A percentile compares a stretch with the other conserved stretches of the same genome.
Evolutionary conservation across 1,139 yeast genomes (phyloP).

Genomic region (Diutina siamensis): DNA sequence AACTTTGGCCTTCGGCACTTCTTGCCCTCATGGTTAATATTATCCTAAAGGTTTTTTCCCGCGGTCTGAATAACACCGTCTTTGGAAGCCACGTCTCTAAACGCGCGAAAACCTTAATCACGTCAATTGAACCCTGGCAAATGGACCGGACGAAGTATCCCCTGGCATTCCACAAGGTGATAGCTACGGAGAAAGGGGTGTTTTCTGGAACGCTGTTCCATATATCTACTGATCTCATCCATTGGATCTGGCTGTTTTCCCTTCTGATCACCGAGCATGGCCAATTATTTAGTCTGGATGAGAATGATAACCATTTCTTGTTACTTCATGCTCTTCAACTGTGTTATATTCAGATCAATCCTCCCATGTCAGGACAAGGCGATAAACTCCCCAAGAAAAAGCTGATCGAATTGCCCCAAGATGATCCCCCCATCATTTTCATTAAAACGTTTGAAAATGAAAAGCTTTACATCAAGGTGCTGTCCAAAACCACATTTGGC

Average conservation of each 20-base stretch:
- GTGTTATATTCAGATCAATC: constrained; percentile 28
- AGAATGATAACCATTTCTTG: constrained; percentile 3
- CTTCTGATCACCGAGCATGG: constrained; percentile 5
- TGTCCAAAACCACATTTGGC: constrained; percentile 33
- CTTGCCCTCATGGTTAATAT: too few species aligned
- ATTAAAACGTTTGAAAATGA: constrained; percentile 37
- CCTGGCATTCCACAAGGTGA: constrained; percentile 4
- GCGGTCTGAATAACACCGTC: too few species aligned
- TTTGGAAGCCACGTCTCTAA: neutral
- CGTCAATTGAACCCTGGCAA: neutral
- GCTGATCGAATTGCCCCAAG: neutral
- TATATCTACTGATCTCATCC: constrained; percentile 2
- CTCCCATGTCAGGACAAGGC: constrained; percentile 13
- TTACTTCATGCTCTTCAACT: constrained; percentile 18
- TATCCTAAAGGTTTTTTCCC: too few species aligned
- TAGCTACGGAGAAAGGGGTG: constrained; percentile 4
- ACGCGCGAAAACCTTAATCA: neutral
- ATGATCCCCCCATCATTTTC: constrained; percentile 33
- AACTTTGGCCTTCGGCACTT: too few species aligned
- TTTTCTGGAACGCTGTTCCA: constrained; percentile 4
- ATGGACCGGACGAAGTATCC: neutral
- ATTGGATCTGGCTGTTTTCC: constrained; percentile 6
- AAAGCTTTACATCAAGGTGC: constrained; percentile 34
- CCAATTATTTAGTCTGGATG: constrained; percentile 2
- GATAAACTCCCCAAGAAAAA: neutral